Conservation (phyloP, 1,284 basidiomycete species). For the Volvariella surrecta region DNA sequence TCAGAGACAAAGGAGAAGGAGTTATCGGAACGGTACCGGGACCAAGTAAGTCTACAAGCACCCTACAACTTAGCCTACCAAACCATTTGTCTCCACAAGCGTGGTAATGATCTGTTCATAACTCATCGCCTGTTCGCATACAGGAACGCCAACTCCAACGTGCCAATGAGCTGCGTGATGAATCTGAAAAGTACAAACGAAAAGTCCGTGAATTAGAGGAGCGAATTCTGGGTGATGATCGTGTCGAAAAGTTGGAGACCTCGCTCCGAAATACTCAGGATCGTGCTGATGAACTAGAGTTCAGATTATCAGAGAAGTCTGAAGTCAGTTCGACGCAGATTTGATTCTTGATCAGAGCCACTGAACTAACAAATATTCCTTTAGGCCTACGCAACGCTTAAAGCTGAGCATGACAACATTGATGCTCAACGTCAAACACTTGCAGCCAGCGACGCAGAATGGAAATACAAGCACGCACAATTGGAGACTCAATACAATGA, state of each 20-base stretch:
- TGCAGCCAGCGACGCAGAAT: constrained; percentile 33
- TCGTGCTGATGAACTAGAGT: constrained; percentile 72
- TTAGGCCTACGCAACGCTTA: constrained; percentile 49
- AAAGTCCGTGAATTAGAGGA: constrained; percentile 66
- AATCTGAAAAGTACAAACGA: constrained; percentile 45
- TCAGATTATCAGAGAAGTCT: constrained; percentile 67
- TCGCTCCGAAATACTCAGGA: constrained; percentile 71
- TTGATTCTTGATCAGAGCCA: background rate
- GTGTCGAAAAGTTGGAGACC: constrained; percentile 60
- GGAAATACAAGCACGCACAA: constrained; percentile 34
- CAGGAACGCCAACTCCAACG: constrained; percentile 70
- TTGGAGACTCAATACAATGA: constrained; percentile 34
- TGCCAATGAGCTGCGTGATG: constrained; percentile 40
- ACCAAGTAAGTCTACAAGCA: constrained; percentile 50
- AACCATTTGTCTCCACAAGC: background rate
- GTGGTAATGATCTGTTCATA: constrained; percentile 1
- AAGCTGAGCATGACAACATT: constrained; percentile 50
- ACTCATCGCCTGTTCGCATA: no score
- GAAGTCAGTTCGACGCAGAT: constrained; percentile 38
- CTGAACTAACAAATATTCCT: constrained; percentile 8
- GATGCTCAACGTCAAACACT: constrained; percentile 34
- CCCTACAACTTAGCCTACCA: no score
- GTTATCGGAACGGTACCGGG: constrained; percentile 47
- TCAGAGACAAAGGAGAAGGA: constrained; percentile 44
- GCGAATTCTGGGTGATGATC: constrained; percentile 73